Evolutionary conservation across 2,329 filamentous ascomycete genomes (phyloP), one percentile per base, ranked within the genome.

Genomic region (Pseudogymnoascus sp.): DNA sequence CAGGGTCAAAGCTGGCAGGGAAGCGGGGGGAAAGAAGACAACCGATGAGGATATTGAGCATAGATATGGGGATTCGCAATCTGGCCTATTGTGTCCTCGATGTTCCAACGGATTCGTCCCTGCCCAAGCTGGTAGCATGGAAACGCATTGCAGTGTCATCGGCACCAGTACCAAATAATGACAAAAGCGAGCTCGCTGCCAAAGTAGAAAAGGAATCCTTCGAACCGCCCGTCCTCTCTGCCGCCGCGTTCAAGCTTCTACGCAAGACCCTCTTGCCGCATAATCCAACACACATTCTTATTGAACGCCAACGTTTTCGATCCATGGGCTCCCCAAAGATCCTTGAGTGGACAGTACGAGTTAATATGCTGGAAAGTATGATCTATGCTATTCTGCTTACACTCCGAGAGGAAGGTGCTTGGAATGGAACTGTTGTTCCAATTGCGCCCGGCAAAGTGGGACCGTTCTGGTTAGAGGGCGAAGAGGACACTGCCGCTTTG

Each of bases 1-100:
- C 29, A 13, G 48, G 29, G 48, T 10, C 48, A 17, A 36, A 44
- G 13, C 29, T 51, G 59, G 41, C 15, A 6, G 59, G 31, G 33
- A 42, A 61, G 8, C 15, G 29, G 1, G 48, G 15, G n/a, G 9
- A 7, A 15, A 33, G 17, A 29, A 35, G 58, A 62, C 41, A 12
- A 2, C 63, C 67, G 48, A 63, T 77, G 67, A 80, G 86, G 44
- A 79, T 94, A 25, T 73, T 94, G 35, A 92, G 89, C 71, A 88
- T 95, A 65, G 91, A 95, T 72, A 88, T 94, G 84, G 91, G 91
- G 3, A 89, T 95, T 66, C 85, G 84, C 44, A 95, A 95, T 71
- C 78, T 95, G 3, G 90, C 90, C 1, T 91, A 85, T 71, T 89
- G 88, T 66, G 79, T 90, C 64, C 73, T 90, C 6, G 67, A 70